Percentiles rank a stretch among this genome's conserved stretches.
Evolutionary conservation across 352 stramenopile genomes (phyloP).

Genomic region (Phytophthora colocasiae): DNA sequence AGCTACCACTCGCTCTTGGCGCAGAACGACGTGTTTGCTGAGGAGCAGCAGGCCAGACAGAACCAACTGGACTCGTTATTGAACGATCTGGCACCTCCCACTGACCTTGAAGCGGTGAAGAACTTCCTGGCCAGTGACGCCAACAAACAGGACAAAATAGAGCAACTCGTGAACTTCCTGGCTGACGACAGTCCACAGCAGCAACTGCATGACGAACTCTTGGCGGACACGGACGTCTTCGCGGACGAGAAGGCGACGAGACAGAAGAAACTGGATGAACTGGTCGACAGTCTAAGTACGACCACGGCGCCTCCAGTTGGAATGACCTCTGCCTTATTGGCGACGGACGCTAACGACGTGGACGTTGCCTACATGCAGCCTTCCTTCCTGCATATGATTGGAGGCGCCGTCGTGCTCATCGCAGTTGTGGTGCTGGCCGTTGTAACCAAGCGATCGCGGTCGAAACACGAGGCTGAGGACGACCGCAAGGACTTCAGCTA

Average conservation of each 20-base stretch:
- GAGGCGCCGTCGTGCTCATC: conserved; percentile 38
- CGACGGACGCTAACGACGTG: conserved; percentile 27
- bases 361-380: conserved; percentile 6
- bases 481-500: conserved; percentile 41
- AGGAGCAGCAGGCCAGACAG: conserved; percentile 31
- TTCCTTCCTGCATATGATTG: conserved; percentile 29
- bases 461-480: conserved; percentile 17
- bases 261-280: conserved; percentile 22
- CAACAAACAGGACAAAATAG: conserved; percentile 24
- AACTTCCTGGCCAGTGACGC: conserved; percentile 29
- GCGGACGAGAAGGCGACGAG: conserved; percentile 29
- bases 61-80: conserved; percentile 31
- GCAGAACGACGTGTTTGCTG: conserved; percentile 25
- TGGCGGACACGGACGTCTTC: conserved; percentile 21
- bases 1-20: conserved; percentile 4
- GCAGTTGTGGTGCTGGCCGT: conserved; percentile 31
- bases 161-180: conserved; percentile 39
- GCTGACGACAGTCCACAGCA: conserved; percentile 7
- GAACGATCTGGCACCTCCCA: conserved; percentile 18
- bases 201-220: conserved; percentile 8
- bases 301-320: background rate
- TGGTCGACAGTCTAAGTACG: conserved; percentile 24
- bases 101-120: conserved; percentile 8
- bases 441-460: conserved; percentile 31
- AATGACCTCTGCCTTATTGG: conserved; percentile 17